These are phyloP conservation scores for Saccharum officinarum DNA, from an alignment of 176 grass and related monocot species.

Conservation along the genomic window DNA sequence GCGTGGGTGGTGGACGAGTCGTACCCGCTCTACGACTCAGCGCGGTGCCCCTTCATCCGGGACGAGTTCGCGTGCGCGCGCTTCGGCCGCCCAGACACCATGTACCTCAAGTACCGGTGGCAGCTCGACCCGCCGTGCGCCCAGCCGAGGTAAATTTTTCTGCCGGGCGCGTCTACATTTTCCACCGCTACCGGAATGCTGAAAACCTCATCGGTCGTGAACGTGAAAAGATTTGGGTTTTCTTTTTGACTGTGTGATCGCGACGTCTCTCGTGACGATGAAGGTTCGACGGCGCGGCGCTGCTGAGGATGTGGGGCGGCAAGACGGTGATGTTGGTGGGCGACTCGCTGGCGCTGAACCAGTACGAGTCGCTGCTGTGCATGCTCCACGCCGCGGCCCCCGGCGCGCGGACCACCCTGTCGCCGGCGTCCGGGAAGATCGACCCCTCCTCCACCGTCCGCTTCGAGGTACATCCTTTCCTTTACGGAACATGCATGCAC, in stretches of 20 bases:
- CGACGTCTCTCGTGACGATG: too few species aligned
- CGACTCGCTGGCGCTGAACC: slow-evolving; percentile 86
- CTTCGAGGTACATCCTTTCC: slow-evolving; percentile 51
- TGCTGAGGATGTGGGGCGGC: slow-evolving; percentile 59
- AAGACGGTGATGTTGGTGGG: slow-evolving; percentile 96
- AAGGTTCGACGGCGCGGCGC: slow-evolving; percentile 59
- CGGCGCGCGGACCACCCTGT: background rate
- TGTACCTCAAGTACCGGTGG: slow-evolving; percentile 85
- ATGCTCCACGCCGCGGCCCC: slow-evolving; percentile 61
- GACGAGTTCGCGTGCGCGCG: slow-evolving; percentile 78
- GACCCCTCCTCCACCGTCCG: slow-evolving; percentile 35
- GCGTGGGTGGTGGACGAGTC: slow-evolving; percentile 72
- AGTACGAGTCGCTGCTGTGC: slow-evolving; percentile 88
- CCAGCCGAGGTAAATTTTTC: slow-evolving; percentile 26
- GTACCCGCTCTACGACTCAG: slow-evolving; percentile 80
- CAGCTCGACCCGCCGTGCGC: slow-evolving; percentile 57
- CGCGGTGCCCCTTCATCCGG: slow-evolving; percentile 75
- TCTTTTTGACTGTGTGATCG: too few species aligned
- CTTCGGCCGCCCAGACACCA: slow-evolving; percentile 65
- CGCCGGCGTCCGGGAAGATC: slow-evolving; percentile 29
- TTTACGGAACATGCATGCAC: background rate
- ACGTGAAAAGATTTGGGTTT: too few species aligned
- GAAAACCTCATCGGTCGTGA: too few species aligned
- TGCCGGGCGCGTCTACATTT: too few species aligned
- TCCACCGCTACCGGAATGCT: too few species aligned